These are phyloP conservation scores for Saitozyma sp. DNA, from an alignment of 768 basidiomycete genomes.

Conservation along the genomic window DNA sequence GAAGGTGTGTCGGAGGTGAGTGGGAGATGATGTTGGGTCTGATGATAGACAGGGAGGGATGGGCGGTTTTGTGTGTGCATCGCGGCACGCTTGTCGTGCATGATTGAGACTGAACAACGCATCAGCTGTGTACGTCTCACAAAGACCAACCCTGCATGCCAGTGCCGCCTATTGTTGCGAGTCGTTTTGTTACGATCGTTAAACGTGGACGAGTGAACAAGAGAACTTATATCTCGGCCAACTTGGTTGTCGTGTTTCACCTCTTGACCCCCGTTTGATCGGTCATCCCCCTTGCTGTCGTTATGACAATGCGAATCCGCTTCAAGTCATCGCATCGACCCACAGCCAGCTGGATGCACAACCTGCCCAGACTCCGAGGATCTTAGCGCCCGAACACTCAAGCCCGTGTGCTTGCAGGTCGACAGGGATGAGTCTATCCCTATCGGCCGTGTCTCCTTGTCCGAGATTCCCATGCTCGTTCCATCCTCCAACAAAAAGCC, in stretches of 20 bases:
- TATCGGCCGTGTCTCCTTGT: constrained; percentile 60
- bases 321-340: constrained; percentile 11
- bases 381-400: constrained; percentile 1
- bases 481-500: constrained; percentile 92
- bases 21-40: too few species aligned
- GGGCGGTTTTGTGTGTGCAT: too few species aligned
- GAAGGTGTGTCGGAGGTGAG: too few species aligned
- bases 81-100: background rate
- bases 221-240: background rate
- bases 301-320: background rate
- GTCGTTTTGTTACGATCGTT: background rate
- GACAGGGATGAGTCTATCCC: constrained; percentile 3
- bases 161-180: too few species aligned
- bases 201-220: background rate
- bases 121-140: background rate
- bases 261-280: background rate
- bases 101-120: background rate
- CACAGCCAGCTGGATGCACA: constrained; percentile 61
- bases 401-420: background rate
- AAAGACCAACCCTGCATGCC: too few species aligned
- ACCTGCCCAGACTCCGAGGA: constrained; percentile 57
- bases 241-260: background rate
- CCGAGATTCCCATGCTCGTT: constrained; percentile 97
- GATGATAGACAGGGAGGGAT: too few species aligned
- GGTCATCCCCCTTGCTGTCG: background rate